Evolutionary conservation across 2,329 filamentous ascomycete species (phyloP).

Genomic region (Epichloe sibirici): DNA sequence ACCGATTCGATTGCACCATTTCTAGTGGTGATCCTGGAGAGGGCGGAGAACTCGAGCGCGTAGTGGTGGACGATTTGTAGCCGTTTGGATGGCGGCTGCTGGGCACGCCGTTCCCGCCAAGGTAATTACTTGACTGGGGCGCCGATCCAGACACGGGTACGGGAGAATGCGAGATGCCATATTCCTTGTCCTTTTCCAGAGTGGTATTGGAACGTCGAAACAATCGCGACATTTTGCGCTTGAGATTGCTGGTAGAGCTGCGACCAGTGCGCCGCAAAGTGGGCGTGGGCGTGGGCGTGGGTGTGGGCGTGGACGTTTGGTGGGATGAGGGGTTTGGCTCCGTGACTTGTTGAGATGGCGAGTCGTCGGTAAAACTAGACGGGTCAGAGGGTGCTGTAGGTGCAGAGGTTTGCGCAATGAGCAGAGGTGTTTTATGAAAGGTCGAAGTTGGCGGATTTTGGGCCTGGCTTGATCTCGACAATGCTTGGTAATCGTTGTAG

Average conservation of each 20-base stretch:
- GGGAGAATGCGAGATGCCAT: slow-evolving; percentile 10
- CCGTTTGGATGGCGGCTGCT: slow-evolving; percentile 32
- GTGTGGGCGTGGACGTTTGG: slow-evolving; percentile 2
- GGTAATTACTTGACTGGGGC: slow-evolving; percentile 3
- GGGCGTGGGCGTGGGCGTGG: slow-evolving; percentile 10
- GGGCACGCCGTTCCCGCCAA: slow-evolving; percentile 2
- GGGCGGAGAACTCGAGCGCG: slow-evolving; percentile 36
- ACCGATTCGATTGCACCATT: slow-evolving; percentile 21
- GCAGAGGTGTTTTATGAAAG: slow-evolving; percentile 8
- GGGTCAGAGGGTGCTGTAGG: neutral
- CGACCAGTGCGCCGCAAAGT: slow-evolving; percentile 29
- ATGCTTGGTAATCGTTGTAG: slow-evolving; percentile 12
- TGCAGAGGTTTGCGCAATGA: slow-evolving; percentile 2
- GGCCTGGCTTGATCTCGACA: slow-evolving; percentile 13
- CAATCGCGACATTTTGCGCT: slow-evolving; percentile 37
- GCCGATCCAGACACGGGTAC: slow-evolving; percentile 11
- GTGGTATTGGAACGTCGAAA: slow-evolving; percentile 31
- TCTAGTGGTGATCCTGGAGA: slow-evolving; percentile 36
- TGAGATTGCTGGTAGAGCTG: slow-evolving; percentile 31
- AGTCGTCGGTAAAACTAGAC: neutral
- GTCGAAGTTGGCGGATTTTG: slow-evolving; percentile 7
- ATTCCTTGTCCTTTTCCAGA: slow-evolving; percentile 15
- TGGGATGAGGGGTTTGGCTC: slow-evolving; percentile 7
- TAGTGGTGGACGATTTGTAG: slow-evolving; percentile 31
- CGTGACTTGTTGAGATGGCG: neutral